Conservation (phyloP, 2,329 filamentous ascomycete species). For the Colletotrichum tropicale region DNA sequence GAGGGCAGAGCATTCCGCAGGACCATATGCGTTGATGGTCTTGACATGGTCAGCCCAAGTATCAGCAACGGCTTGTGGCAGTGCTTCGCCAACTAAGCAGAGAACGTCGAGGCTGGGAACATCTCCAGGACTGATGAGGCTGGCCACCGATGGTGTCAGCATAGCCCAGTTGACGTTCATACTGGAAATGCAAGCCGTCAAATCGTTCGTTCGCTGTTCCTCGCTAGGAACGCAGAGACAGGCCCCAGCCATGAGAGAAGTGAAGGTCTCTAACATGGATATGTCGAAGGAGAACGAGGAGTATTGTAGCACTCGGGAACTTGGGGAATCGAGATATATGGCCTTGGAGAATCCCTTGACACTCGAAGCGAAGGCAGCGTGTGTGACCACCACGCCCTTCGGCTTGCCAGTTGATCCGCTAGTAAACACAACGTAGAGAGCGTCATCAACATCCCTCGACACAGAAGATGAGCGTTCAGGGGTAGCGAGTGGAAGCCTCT, state of each 20-base stretch:
- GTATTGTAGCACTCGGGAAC: slow-evolving; percentile 37
- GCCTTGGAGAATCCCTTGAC: not conserved
- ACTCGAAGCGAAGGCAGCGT: not conserved
- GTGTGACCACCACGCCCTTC: slow-evolving; percentile 8
- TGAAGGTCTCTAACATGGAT: slow-evolving; percentile 40
- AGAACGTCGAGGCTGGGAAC: slow-evolving; percentile 7
- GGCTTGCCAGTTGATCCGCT: slow-evolving; percentile 15
- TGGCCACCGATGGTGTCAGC: slow-evolving; percentile 17
- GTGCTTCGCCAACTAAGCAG: slow-evolving; percentile 15
- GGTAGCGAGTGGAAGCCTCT: not conserved
- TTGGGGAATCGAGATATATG: not conserved
- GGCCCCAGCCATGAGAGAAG: slow-evolving; percentile 36
- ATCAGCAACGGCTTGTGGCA: slow-evolving; percentile 7
- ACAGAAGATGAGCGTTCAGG: not conserved
- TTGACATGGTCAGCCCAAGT: slow-evolving; percentile 20
- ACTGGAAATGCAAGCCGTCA: not conserved
- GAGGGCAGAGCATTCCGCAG: slow-evolving; percentile 21
- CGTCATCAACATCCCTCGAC: not conserved
- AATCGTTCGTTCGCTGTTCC: slow-evolving; percentile 36
- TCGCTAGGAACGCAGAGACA: slow-evolving; percentile 42
- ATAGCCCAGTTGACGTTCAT: slow-evolving; percentile 10
- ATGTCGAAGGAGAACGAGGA: slow-evolving; percentile 46
- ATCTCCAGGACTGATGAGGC: not conserved
- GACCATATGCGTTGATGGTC: slow-evolving; percentile 22
- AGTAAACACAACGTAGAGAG: not conserved